Evolutionary conservation across 1,284 basidiomycete species (phyloP).

Genomic region (Puccinia hordei): DNA sequence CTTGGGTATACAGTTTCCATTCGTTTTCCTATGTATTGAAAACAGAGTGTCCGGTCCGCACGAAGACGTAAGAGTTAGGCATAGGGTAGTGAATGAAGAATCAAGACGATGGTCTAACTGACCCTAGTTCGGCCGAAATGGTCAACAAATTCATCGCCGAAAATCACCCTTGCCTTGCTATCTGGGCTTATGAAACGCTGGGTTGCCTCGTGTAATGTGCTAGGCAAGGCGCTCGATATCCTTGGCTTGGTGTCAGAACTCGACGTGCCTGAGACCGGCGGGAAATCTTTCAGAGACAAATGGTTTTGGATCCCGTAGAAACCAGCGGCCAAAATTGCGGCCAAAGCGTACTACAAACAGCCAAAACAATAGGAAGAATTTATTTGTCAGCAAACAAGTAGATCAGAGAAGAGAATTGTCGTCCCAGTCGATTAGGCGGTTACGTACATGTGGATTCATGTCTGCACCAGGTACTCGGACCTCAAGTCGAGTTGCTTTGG

Average conservation of each 20-base stretch:
- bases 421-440: background rate
- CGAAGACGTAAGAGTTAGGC: background rate
- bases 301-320: slow-evolving; percentile 38
- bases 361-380: background rate
- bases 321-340: slow-evolving; percentile 37
- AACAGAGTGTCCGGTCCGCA: background rate
- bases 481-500: slow-evolving; percentile 46
- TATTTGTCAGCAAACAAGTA: background rate
- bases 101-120: too few relatives aligned
- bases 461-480: slow-evolving; percentile 46
- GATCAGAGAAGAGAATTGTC: background rate
- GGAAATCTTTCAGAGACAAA: slow-evolving; percentile 21
- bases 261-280: background rate
- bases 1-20: slow-evolving; percentile 46
- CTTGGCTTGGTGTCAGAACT: background rate
- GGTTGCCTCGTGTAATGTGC: slow-evolving; percentile 34
- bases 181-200: slow-evolving; percentile 44
- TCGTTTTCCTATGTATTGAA: slow-evolving; percentile 32
- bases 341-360: slow-evolving; percentile 28
- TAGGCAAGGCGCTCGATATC: slow-evolving; percentile 17
- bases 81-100: too few relatives aligned
- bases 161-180: slow-evolving; percentile 34
- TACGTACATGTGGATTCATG: slow-evolving; percentile 50
- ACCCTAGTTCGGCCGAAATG: slow-evolving; percentile 45
- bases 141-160: slow-evolving; percentile 42